Base-by-base conservation (phyloP, 306 rosid species). In the Trifolium pratense region DNA sequence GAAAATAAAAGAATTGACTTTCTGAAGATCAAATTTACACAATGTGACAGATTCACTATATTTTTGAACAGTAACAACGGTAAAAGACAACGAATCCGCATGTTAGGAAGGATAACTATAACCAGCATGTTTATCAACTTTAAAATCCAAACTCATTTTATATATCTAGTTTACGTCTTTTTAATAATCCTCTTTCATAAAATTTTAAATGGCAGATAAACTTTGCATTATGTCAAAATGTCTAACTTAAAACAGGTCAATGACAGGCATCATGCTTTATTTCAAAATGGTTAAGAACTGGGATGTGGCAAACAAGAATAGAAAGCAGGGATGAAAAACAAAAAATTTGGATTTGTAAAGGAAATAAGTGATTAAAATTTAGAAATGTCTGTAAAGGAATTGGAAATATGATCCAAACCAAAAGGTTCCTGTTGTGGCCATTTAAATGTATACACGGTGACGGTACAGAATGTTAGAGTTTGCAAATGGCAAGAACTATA, bases 231-330 rank as follows among this genome's bases (percentile, higher is more conserved):
- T 13, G 48, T 45, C 52, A 14, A 53, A 39, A 56, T 31, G 25
- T 48, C 32, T 40, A 65, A 46, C 16, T 48, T 45, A 23, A 64
- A 59, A 53, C 21, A 10, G 18, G 26, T 11, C 39, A 32, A 46
- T 43, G 45, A 3, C 12, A 7, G 13, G 31, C 43, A 29, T 15
- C 1, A 39, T 37, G 48, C 9, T 53, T 55, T 34, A 43, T 42
- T 78, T 55, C 20, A 45, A 45, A 7, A 76, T 58, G 29, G 61
- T 45, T 20, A 57, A 29, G 32, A 43, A 69, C 17, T 51, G 15
- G 51, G 20, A 71, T 32, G 15, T 7, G 11, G 37, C 23, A 48
- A 26, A 12, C 20, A 67, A 25, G 14, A 43, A 23, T 6, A 7
- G 0, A 49, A 79, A 16, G 53, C 10, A 78, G 11, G 39, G 40